phyloP scores from a whole-genome alignment of 2,329 filamentous ascomycete genomes.

The Capronia americana region DNA sequence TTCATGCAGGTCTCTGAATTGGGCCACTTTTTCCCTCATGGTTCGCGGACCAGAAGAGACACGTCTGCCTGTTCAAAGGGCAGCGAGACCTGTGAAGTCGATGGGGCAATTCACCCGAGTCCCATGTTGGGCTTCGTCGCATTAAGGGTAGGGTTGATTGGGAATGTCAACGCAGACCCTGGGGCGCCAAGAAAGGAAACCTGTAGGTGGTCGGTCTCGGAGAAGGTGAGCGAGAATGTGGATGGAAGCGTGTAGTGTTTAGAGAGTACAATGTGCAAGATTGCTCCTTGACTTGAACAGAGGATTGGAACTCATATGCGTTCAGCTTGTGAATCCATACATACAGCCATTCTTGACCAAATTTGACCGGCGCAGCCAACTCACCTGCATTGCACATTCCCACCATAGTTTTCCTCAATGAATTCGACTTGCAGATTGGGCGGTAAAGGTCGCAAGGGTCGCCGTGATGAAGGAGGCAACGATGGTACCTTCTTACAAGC shows the following conservation, averaged over 20 bases:
- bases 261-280: neutral
- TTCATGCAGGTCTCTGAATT: neutral
- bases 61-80: neutral
- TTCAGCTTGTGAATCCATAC: slow-evolving; percentile 1
- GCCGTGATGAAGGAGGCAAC: neutral
- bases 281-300: neutral
- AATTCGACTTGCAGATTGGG: neutral
- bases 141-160: neutral
- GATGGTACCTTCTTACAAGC: neutral
- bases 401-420: neutral
- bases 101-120: too few relatives aligned
- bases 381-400: neutral
- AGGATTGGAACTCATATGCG: neutral
- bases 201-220: neutral
- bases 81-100: neutral
- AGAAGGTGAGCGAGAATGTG: neutral
- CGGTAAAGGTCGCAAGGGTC: neutral
- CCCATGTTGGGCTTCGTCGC: neutral
- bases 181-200: neutral
- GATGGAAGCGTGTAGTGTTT: neutral
- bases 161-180: neutral
- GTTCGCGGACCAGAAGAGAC: neutral
- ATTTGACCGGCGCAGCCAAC: neutral
- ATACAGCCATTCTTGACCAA: neutral
- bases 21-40: neutral